phyloP scores from a whole-genome alignment of 768 basidiomycete genomes.

The Termitomyces bulborhizus region DNA sequence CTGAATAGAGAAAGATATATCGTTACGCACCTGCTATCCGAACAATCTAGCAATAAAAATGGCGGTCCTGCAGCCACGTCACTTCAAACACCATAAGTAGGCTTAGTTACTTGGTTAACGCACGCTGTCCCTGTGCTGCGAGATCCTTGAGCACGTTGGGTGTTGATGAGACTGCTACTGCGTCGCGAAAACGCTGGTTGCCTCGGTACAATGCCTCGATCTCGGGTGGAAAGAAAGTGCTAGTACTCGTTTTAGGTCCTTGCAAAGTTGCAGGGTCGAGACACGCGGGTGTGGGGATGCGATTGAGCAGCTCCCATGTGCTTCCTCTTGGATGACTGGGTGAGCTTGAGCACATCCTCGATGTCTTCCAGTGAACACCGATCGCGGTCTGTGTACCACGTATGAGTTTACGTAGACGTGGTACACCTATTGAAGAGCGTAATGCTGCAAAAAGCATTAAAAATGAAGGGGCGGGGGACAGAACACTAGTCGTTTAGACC shows the following conservation, averaged over 20 bases:
- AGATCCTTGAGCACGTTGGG: slow-evolving; percentile 11
- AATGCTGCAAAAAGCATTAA: neutral
- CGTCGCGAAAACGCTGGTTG: slow-evolving; percentile 13
- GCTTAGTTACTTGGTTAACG: neutral
- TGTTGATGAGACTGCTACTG: slow-evolving; percentile 10
- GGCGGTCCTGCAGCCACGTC: slow-evolving; percentile 19
- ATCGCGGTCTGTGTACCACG: neutral
- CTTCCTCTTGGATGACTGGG: neutral
- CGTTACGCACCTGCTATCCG: slow-evolving; percentile 24
- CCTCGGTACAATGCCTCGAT: slow-evolving; percentile 14
- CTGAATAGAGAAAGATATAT: too few species aligned
- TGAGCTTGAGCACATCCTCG: neutral
- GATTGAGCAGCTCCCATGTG: slow-evolving; percentile 13
- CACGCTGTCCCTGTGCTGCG: slow-evolving; percentile 12
- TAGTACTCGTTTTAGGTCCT: neutral
- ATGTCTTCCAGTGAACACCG: neutral
- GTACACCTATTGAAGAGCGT: neutral
- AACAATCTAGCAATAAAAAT: slow-evolving; percentile 34
- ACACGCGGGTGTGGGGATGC: slow-evolving; percentile 11
- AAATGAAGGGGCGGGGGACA: too few species aligned
- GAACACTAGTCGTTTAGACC: too few species aligned
- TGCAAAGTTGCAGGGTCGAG: neutral
- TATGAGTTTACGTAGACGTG: neutral
- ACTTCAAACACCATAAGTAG: neutral
- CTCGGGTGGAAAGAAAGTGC: slow-evolving; percentile 8